These are phyloP conservation scores for Annulohypoxylon stygium DNA, from an alignment of 495 filamentous ascomycete genomes.

Conservation along the genomic window DNA sequence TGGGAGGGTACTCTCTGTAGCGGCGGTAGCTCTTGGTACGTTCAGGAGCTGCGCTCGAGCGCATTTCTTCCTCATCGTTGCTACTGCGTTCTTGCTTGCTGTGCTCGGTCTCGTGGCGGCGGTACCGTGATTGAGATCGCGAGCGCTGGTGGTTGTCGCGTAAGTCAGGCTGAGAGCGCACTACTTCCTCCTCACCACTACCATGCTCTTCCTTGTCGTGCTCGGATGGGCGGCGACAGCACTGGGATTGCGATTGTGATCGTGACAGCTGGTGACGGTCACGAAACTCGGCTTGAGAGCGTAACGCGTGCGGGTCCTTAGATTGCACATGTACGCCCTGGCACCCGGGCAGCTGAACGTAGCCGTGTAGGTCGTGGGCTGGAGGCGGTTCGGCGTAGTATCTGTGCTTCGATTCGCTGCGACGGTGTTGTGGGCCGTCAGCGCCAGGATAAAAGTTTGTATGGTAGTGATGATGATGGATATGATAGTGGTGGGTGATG, in stretches of 20 bases:
- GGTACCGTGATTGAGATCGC: too few relatives aligned
- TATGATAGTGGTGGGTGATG: neutral
- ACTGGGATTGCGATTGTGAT: too few relatives aligned
- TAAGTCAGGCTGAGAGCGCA: too few relatives aligned
- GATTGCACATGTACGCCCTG: neutral
- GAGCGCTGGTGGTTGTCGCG: too few relatives aligned
- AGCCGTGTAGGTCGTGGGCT: neutral
- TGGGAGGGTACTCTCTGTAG: neutral
- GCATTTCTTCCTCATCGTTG: too few relatives aligned
- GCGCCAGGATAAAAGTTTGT: neutral
- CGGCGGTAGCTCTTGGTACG: neutral
- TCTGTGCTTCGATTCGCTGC: neutral
- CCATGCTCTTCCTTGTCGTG: too few relatives aligned
- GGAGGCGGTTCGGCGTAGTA: neutral
- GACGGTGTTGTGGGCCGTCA: neutral
- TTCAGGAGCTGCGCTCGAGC: neutral
- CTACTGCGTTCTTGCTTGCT: too few relatives aligned
- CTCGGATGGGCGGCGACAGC: too few relatives aligned
- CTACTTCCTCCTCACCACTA: too few relatives aligned
- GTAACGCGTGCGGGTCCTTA: neutral
- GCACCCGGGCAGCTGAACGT: neutral
- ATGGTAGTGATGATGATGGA: constrained; percentile 7
- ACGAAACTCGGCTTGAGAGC: neutral
- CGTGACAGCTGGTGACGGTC: too few relatives aligned
- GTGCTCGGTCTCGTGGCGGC: too few relatives aligned